A percentile compares a stretch with the other conserved stretches of the same genome.
These are phyloP conservation scores for Candolleomyces aberdarensis DNA, from an alignment of 768 basidiomycete genomes.

Conservation along the genomic window DNA sequence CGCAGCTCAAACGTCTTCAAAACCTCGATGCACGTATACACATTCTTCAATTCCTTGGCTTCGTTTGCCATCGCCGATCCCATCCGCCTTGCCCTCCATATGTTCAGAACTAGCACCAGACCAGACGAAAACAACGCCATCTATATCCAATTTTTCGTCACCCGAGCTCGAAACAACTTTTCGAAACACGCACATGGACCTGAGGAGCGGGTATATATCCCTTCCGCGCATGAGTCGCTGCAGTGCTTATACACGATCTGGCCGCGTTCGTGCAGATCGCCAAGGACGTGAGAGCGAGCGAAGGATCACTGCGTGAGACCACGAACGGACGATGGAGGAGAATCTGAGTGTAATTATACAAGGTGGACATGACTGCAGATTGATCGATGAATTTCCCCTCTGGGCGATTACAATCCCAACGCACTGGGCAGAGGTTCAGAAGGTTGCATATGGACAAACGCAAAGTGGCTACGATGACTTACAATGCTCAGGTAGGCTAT, in stretches of 20 bases:
- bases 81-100: background rate
- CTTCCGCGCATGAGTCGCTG: background rate
- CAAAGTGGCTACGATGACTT: background rate
- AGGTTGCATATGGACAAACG: background rate
- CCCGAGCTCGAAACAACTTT: background rate
- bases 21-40: background rate
- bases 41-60: background rate
- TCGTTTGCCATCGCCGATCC: background rate
- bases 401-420: background rate
- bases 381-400: background rate
- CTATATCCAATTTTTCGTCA: background rate
- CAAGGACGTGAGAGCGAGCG: background rate
- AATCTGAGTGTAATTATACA: constrained; percentile 2
- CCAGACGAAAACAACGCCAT: background rate
- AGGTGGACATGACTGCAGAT: background rate
- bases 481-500: background rate
- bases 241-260: background rate
- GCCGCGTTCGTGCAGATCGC: constrained; percentile 4
- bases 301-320: background rate
- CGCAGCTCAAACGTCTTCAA: background rate
- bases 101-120: background rate
- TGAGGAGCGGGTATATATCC: background rate
- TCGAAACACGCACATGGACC: background rate
- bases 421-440: background rate
- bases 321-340: background rate